A percentile compares a stretch with the other conserved stretches of the same genome.
phyloP scores from a whole-genome alignment of 2,329 filamentous ascomycete genomes.

The Taxawa tesnikishii region DNA sequence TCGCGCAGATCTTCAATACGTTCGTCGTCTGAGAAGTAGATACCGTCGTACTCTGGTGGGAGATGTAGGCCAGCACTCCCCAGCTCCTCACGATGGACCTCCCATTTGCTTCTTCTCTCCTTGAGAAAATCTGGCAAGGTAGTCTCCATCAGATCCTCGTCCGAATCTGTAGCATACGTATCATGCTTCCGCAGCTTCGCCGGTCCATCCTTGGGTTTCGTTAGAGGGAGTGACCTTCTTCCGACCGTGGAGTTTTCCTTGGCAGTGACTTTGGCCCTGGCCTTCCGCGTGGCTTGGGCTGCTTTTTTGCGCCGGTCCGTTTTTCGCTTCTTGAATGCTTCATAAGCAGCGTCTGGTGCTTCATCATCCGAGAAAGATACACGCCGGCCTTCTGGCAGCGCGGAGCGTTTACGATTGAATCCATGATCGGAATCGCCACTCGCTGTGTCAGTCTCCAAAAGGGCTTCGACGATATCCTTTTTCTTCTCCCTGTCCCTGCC shows the following conservation, averaged over 20 bases:
- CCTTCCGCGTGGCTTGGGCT: conserved; percentile 35
- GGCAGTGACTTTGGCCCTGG: conserved; percentile 34
- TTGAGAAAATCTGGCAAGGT: conserved; percentile 62
- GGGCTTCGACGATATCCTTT: not conserved
- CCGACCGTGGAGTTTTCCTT: conserved; percentile 26
- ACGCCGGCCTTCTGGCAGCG: conserved; percentile 2
- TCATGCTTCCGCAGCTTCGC: conserved; percentile 6
- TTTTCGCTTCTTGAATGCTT: conserved; percentile 51
- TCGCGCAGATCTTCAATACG: conserved; percentile 49
- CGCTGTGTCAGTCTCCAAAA: not conserved
- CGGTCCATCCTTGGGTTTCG: conserved; percentile 7
- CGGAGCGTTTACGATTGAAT: conserved; percentile 1
- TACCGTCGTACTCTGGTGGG: conserved; percentile 63
- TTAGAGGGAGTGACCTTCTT: conserved; percentile 10
- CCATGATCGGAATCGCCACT: not conserved
- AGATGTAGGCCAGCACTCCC: conserved; percentile 59
- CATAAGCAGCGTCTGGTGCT: conserved; percentile 45
- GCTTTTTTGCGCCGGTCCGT: conserved; percentile 39
- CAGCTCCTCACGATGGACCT: conserved; percentile 45
- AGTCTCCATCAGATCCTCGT: conserved; percentile 44
- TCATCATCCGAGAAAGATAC: conserved; percentile 31
- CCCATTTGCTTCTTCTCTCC: conserved; percentile 56
- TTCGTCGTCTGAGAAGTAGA: conserved; percentile 66
- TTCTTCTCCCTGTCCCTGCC: not conserved
- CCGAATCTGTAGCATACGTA: conserved; percentile 24